Base-by-base conservation (phyloP, 805 yeast species). In the Ogataea degrootiae region DNA sequence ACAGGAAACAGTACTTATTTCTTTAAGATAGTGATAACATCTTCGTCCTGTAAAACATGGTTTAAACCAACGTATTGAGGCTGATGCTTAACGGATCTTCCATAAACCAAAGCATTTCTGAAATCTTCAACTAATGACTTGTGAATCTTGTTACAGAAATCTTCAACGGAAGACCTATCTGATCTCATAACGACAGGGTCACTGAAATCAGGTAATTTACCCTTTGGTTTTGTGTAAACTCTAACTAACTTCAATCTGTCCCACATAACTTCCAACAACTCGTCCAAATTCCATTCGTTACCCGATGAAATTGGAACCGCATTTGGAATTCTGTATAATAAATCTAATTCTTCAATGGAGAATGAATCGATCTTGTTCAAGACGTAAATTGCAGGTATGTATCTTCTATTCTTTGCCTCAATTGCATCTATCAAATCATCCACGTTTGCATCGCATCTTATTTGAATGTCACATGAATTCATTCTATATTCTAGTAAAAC, bases 261-360 rank as follows among this genome's bases (percentile, higher is more conserved):
- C 99, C 99, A 94, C 98, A 94, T 94, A 65, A 82, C 75, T 62
- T 92, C 96, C 57, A 94, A 74, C 57, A 94, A 76, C 69, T 92
- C 98, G 68, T 94, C 99, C 63, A 94, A 73, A 65, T 94, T 94
- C 99, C 99, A 94, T 56, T 95, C 96, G 63, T 86, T 78, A 53
- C 96, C 98, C 7, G 97, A 86, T 9, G 97, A 87, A 51, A 94
- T 92, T 37, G 99, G 99, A 44, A 94, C 96, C 7, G 98, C 97
- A 69, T 94, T 83, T 43, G 99, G 99, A 59, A 94, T 94, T 65
- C 94, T 81, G 73, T 87, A 85, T 52, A 94, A 70, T 49, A 94
- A 71, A 57, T 94, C 96, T 57, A 94, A 79, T 67, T 94, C 99
- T 70, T 94, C 95, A 45, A 92, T 77, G 7, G 97, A 86, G 63